phyloP scores from a whole-genome alignment of 2,329 filamentous ascomycete genomes.

The Penicillium sp. region DNA sequence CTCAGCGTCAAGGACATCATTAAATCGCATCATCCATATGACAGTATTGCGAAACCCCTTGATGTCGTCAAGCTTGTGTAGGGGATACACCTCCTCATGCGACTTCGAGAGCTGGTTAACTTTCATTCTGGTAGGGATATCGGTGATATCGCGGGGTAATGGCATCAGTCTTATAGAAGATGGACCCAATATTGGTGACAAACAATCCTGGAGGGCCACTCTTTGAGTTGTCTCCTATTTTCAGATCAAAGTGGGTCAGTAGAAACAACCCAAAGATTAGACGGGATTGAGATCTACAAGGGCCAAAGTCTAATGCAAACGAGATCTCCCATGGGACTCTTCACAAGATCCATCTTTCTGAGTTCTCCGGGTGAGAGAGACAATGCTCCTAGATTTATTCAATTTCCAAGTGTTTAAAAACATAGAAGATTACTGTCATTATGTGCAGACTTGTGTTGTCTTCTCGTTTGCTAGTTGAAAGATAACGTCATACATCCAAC shows the following conservation, averaged over 20 bases:
- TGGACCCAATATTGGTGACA: not conserved
- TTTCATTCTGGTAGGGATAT: not conserved
- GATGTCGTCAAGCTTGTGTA: conserved; percentile 24
- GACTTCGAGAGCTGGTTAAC: not conserved
- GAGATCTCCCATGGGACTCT: not conserved
- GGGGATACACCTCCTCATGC: conserved; percentile 15
- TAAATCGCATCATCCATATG: conserved; percentile 47
- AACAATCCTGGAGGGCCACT: not conserved
- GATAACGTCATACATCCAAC: not conserved
- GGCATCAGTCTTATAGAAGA: not conserved
- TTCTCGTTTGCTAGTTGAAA: not conserved
- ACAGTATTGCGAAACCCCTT: conserved; percentile 30
- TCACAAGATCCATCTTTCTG: not conserved
- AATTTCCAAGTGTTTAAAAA: not conserved
- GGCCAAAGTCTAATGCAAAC: not conserved
- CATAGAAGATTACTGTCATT: not conserved
- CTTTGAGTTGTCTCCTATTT: not conserved
- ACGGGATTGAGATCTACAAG: not conserved
- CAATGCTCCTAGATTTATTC: not conserved
- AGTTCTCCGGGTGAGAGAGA: not conserved
- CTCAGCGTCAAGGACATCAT: conserved; percentile 54
- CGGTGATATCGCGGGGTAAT: not conserved
- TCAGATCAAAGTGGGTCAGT: not conserved
- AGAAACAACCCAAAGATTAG: not conserved
- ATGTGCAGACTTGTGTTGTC: not conserved